phyloP scores from a whole-genome alignment of 139 green algal genomes.

The Asterochloris erici region DNA sequence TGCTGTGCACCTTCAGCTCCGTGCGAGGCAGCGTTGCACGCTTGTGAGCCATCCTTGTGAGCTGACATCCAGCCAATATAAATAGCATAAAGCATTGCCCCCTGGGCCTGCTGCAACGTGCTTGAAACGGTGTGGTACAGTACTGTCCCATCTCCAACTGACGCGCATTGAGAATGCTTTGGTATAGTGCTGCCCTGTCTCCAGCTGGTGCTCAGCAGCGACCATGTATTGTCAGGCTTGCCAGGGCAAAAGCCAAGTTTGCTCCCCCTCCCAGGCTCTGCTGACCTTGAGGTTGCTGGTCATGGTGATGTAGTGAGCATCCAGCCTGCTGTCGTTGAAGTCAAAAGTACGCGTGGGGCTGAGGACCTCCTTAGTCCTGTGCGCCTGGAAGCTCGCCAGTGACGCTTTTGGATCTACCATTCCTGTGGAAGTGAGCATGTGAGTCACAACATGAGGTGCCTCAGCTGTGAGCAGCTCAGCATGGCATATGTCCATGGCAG shows the following conservation, averaged over 20 bases:
- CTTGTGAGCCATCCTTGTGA: too few species aligned
- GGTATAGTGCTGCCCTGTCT: background rate
- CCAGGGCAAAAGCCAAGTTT: background rate
- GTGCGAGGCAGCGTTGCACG: background rate
- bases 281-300: constrained; percentile 52
- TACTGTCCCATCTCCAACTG: background rate
- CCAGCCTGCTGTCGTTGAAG: constrained; percentile 44
- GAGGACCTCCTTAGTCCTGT: constrained; percentile 47
- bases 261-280: background rate
- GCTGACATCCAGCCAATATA: too few species aligned
- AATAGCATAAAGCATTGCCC: too few species aligned
- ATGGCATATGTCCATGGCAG: too few species aligned
- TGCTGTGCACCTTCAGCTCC: background rate
- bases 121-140: too few species aligned
- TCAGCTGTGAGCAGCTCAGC: background rate
- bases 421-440: constrained; percentile 1
- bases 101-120: too few species aligned
- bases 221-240: background rate
- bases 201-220: background rate
- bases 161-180: background rate
- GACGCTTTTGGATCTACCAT: constrained; percentile 51
- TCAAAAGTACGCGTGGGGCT: constrained; percentile 47
- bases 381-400: constrained; percentile 1
- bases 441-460: background rate
- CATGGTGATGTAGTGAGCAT: constrained; percentile 52